phyloP scores from a whole-genome alignment of 129 eudicot genomes.

The Ambrosia trifida region DNA sequence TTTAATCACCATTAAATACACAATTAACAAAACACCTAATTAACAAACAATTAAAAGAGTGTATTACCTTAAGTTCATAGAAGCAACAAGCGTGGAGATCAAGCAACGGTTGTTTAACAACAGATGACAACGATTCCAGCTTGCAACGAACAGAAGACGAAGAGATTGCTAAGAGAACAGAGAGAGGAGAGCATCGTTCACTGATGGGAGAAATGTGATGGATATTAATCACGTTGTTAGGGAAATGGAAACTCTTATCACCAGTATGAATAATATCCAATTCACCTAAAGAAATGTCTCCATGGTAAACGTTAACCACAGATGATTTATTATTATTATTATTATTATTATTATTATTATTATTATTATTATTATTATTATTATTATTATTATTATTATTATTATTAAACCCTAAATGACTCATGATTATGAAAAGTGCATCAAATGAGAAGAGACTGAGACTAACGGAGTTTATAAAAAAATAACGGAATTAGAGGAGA shows the following conservation, averaged over 20 bases:
- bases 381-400: too few species aligned
- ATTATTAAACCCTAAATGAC: conserved; percentile 69
- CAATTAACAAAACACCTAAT: not conserved
- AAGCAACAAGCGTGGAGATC: conserved; percentile 77
- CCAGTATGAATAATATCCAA: conserved; percentile 58
- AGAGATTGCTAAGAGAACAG: conserved; percentile 71
- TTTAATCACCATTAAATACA: not conserved
- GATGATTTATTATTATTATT: conserved; percentile 21
- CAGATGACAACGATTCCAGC: conserved; percentile 54
- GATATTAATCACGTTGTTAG: conserved; percentile 79
- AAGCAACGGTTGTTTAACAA: conserved; percentile 42
- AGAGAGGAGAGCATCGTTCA: conserved; percentile 71
- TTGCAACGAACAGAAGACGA: conserved; percentile 67
- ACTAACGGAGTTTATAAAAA: too few species aligned
- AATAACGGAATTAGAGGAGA: not conserved
- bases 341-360: too few species aligned
- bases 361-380: too few species aligned
- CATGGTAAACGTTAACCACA: conserved; percentile 66
- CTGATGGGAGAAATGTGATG: conserved; percentile 56
- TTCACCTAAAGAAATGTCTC: conserved; percentile 71
- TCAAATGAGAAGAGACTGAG: not conserved
- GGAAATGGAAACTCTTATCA: conserved; percentile 56
- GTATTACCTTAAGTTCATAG: conserved; percentile 64
- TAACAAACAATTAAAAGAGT: too few species aligned
- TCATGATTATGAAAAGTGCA: conserved; percentile 37